Percentiles rank a stretch among this genome's conserved stretches.
These are phyloP conservation scores for Phytophthora pistaciae DNA, from an alignment of 352 stramenopile genomes.

Conservation along the genomic window DNA sequence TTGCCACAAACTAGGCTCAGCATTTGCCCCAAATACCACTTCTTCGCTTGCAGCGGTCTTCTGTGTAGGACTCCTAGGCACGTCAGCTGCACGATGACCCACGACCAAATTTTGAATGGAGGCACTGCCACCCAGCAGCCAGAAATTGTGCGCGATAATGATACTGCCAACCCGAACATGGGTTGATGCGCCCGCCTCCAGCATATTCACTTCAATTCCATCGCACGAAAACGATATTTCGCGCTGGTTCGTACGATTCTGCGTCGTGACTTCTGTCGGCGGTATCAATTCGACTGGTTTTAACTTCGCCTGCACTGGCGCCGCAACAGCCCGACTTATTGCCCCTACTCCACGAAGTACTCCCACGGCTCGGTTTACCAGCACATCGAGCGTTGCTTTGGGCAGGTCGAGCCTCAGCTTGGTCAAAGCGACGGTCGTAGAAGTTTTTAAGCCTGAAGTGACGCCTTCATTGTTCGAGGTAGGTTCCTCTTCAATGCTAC, in stretches of 20 bases:
- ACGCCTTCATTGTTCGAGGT: conserved; percentile 2
- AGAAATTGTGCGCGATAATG: conserved; percentile 35
- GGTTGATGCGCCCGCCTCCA: conserved; percentile 41
- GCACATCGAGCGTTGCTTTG: conserved; percentile 35
- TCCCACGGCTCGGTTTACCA: conserved; percentile 22
- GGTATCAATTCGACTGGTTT: conserved; percentile 6
- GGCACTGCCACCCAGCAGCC: conserved; percentile 40
- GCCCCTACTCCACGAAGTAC: conserved; percentile 18
- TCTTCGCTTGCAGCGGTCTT: conserved; percentile 47
- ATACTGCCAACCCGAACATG: conserved; percentile 71
- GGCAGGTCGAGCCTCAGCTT: conserved; percentile 45
- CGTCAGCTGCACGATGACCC: conserved; percentile 40
- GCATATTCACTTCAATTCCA: conserved; percentile 60
- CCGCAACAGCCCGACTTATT: conserved; percentile 18
- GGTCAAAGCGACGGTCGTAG: conserved; percentile 30
- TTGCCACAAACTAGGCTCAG: conserved; percentile 79
- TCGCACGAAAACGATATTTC: conserved; percentile 52
- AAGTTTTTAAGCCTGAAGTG: conserved; percentile 2
- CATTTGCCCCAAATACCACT: conserved; percentile 73
- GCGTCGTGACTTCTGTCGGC: background rate
- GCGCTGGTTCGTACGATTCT: conserved; percentile 19
- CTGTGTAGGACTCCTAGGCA: conserved; percentile 1
- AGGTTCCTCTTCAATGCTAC: conserved; percentile 46
- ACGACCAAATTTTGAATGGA: conserved; percentile 73
- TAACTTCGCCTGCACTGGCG: conserved; percentile 4